Evolutionary conservation across 257 asterid species (phyloP).

Genomic region (Solanum habrochaites): DNA sequence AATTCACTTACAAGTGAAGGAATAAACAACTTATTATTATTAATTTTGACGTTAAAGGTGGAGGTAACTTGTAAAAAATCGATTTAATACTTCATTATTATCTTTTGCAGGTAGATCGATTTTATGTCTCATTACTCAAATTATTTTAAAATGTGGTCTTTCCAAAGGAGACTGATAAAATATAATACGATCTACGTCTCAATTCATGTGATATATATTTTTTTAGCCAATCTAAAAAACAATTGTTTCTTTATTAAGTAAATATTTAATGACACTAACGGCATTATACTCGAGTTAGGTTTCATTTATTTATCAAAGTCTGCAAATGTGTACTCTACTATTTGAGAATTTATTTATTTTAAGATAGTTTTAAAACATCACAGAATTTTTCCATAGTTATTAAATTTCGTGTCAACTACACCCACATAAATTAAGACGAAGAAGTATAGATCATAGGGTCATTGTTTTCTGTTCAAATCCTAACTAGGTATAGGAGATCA

Average conservation of each 20-base stretch:
- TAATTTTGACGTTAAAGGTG: background rate
- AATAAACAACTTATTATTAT: background rate
- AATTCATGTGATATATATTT: background rate
- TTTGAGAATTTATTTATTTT: too few species aligned
- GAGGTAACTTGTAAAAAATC: background rate
- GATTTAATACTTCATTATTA: background rate
- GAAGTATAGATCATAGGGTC: background rate
- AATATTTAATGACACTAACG: background rate
- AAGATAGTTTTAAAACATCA: too few species aligned
- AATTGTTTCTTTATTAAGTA: too few species aligned
- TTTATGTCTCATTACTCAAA: background rate
- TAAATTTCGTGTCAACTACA: background rate
- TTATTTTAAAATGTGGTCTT: background rate
- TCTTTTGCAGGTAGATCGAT: background rate
- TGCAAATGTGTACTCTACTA: background rate
- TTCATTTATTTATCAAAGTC: background rate
- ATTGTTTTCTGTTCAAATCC: background rate
- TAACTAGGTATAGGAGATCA: background rate
- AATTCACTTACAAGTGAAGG: background rate
- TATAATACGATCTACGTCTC: background rate
- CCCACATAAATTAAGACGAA: background rate
- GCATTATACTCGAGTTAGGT: background rate
- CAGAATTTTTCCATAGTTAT: background rate
- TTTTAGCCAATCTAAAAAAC: rapidly evolving
- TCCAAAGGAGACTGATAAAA: background rate